Percentiles rank a stretch among this genome's conserved stretches.
Conservation (phyloP, 1,139 yeast species). For the Waltiozyma sp. region DNA sequence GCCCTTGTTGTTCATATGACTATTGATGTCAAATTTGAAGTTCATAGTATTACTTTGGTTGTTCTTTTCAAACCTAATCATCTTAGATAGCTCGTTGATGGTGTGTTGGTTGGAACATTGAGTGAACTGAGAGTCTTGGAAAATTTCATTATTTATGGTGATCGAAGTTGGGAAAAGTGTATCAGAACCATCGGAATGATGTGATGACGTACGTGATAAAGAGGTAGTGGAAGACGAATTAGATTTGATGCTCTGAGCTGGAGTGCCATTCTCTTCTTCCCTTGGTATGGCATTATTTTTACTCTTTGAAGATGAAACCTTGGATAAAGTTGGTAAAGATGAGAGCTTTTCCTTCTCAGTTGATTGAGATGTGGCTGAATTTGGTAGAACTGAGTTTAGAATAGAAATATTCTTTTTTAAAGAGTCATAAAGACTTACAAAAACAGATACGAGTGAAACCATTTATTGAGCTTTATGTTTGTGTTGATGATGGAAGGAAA, state of each 20-base stretch:
- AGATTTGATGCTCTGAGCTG: background rate
- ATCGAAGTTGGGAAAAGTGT: background rate
- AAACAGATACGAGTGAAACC: background rate
- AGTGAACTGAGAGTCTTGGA: background rate
- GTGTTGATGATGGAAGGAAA: background rate
- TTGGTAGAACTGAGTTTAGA: background rate
- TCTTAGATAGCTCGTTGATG: background rate
- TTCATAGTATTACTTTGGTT: background rate
- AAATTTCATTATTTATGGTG: background rate
- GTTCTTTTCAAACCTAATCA: background rate
- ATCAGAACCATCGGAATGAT: background rate
- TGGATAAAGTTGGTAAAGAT: background rate
- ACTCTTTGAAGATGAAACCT: background rate
- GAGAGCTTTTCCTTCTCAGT: background rate
- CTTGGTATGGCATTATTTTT: no score
- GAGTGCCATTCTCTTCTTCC: background rate
- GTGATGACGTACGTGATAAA: background rate
- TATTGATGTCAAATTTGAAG: background rate
- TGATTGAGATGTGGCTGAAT: background rate
- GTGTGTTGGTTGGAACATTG: background rate
- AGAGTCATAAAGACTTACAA: background rate
- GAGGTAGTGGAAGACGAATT: background rate
- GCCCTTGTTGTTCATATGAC: background rate
- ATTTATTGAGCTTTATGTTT: background rate
- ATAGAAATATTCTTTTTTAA: background rate